Conservation (phyloP, 805 yeast genomes). For the Danielia reshetovae region DNA sequence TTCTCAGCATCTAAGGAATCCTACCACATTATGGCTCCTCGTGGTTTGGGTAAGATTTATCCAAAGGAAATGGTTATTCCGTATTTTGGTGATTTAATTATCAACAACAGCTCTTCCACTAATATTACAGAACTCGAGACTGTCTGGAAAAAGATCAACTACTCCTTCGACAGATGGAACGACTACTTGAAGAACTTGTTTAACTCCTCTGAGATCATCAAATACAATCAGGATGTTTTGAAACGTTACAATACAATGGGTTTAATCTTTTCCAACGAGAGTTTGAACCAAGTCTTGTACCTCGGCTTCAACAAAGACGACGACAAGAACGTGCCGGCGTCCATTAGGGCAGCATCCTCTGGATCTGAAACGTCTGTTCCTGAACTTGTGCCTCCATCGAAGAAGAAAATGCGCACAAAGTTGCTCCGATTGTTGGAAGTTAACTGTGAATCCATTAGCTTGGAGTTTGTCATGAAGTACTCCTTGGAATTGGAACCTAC, state of each 20-base stretch:
- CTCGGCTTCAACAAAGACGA: slow-evolving; percentile 36
- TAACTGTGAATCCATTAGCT: slow-evolving; percentile 42
- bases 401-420: slow-evolving; percentile 29
- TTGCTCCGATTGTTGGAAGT: slow-evolving; percentile 44
- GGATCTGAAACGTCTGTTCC: background rate
- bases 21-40: slow-evolving; percentile 77
- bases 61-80: slow-evolving; percentile 80
- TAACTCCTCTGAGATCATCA: slow-evolving; percentile 39
- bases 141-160: slow-evolving; percentile 61
- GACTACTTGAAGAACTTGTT: slow-evolving; percentile 53
- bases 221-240: slow-evolving; percentile 38
- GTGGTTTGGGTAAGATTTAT: slow-evolving; percentile 75
- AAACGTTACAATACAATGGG: slow-evolving; percentile 39
- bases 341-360: slow-evolving; percentile 5
- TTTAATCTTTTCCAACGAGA: slow-evolving; percentile 41
- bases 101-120: slow-evolving; percentile 33
- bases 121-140: slow-evolving; percentile 56
- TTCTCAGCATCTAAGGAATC: slow-evolving; percentile 35
- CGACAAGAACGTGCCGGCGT: slow-evolving; percentile 18
- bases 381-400: background rate
- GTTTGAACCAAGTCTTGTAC: slow-evolving; percentile 39
- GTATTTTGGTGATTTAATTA: slow-evolving; percentile 80
- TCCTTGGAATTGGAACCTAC: slow-evolving; percentile 68
- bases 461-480: slow-evolving; percentile 54
- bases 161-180: slow-evolving; percentile 80